These are phyloP conservation scores for Funneliformis caledonium DNA, from an alignment of 371 early-diverging fungal genomes.

Conservation along the genomic window DNA sequence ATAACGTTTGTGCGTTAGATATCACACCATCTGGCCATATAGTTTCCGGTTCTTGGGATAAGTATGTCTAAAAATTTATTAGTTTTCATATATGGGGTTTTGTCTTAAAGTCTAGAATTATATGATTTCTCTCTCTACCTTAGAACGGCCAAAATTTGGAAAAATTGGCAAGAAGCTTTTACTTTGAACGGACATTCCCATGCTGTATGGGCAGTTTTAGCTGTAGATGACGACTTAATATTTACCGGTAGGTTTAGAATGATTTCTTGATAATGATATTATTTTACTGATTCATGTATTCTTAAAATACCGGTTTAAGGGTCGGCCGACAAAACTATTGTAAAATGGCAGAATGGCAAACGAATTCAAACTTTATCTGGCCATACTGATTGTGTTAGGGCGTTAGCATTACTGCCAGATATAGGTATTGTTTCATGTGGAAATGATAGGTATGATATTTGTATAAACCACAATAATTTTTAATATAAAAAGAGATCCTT, in stretches of 20 bases:
- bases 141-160: conserved; percentile 90
- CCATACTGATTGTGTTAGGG: conserved; percentile 92
- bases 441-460: conserved; percentile 75
- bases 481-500: background rate
- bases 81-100: background rate
- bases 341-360: conserved; percentile 80
- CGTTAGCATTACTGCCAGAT: conserved; percentile 67
- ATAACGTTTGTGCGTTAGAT: conserved; percentile 84
- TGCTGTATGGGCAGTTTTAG: conserved; percentile 92
- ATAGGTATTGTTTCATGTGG: conserved; percentile 84
- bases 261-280: background rate
- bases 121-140: conserved; percentile 44
- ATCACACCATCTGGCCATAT: conserved; percentile 68
- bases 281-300: background rate
- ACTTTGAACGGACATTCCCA: conserved; percentile 83
- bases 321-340: conserved; percentile 94
- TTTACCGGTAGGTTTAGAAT: conserved; percentile 73
- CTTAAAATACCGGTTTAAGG: conserved; percentile 51
- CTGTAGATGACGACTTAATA: conserved; percentile 68
- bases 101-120: background rate
- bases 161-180: conserved; percentile 66
- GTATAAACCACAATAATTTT: background rate
- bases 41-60: conserved; percentile 97
- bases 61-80: conserved; percentile 54
- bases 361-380: conserved; percentile 75